Evolutionary conservation across 192 early-diverging fungal genomes (phyloP), one percentile per base, ranked within the genome.

Genomic region (Backusella westeae): DNA sequence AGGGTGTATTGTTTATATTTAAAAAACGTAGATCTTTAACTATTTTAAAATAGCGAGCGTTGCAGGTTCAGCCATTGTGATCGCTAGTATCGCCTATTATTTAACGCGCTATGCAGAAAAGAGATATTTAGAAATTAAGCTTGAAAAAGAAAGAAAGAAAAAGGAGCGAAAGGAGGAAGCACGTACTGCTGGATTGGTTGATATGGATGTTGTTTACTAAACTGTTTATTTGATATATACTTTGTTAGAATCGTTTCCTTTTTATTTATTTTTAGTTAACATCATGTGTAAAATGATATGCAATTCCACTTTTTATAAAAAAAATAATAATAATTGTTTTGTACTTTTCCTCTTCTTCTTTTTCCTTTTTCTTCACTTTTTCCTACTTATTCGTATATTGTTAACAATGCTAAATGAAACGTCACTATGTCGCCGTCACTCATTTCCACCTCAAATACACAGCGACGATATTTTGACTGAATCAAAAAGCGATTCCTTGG

Each of bases 151-250:
- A 67, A 80, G 69, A 49, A 80, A 68, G 34, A 71, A 71, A 15
- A 80, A 80, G 59, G 52, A 75, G 34, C 59, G 75, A 36, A 41
- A 76, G 42, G 79, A 80, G 72, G 79, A 80, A 67, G 79, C 79
- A 34, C 75, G 75, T 23, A 71, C 72, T 38, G 65, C 73, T 66
- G 74, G 71, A 9, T 73, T 75, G 29, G 79, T 75, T 5, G 79
- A 80, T 44, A 75, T 76, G 71, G 79, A 80, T 39, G 79, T 80
- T 39, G 74, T 80, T 34, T 80, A 73, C 67, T 75, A 75, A 63
- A 63, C 56, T 63, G 56, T 63, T 63, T 63, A 63, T 63, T 63
- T 63, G 10, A 63, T 29, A 29, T 63, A 63, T 29, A 59, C 23
- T 59, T 49, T 49, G 53, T 26, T 59, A 59, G 23, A 59, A 23